These are phyloP conservation scores for Parasitella parasitica DNA, from an alignment of 371 early-diverging fungal species.

Conservation along the genomic window DNA sequence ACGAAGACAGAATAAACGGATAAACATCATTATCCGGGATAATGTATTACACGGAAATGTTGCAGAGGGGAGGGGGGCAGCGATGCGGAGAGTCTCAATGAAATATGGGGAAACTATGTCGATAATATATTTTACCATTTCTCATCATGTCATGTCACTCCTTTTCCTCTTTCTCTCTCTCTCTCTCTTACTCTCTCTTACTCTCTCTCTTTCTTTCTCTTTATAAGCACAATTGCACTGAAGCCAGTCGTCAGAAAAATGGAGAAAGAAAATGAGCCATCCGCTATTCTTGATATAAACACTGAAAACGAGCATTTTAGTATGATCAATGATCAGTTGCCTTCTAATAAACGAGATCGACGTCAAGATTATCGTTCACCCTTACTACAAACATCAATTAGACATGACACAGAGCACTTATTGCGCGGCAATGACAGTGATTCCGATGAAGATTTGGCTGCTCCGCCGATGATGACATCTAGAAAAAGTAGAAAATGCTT, in stretches of 20 bases:
- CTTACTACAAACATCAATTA: neutral
- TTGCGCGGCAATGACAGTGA: neutral
- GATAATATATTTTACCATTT: neutral
- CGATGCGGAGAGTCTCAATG: no score
- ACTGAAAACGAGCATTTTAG: neutral
- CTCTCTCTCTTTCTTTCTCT: neutral
- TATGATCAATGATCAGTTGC: neutral
- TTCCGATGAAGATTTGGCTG: neutral
- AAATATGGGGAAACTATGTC: neutral
- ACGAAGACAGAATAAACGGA: constrained; percentile 32
- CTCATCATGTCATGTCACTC: neutral
- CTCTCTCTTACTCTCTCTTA: no score
- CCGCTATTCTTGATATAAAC: neutral
- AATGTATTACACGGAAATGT: neutral
- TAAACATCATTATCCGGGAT: constrained; percentile 11
- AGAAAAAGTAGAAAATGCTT: neutral
- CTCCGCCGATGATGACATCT: neutral
- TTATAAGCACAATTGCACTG: neutral
- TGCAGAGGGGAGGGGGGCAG: neutral
- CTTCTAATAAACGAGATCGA: neutral
- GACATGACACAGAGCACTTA: neutral
- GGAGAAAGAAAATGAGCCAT: neutral
- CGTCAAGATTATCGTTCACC: neutral
- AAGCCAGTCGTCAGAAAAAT: neutral
- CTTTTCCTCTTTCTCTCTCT: neutral